Evolutionary conservation across 2,329 filamentous ascomycete genomes (phyloP), one percentile per base, ranked within the genome.

Genomic region (Helotiales sp.): DNA sequence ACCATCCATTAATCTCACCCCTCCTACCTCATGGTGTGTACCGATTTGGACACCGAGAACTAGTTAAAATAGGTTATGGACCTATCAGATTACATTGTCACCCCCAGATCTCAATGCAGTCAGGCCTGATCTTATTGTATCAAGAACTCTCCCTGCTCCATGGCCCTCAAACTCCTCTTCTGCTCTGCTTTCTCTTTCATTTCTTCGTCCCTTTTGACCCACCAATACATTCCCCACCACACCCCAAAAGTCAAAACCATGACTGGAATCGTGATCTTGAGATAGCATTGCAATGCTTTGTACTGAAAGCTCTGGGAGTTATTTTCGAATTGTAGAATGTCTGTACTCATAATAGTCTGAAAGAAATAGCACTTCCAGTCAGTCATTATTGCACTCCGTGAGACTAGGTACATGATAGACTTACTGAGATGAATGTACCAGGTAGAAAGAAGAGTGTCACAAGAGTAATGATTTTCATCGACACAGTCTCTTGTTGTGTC

Each of bases 371-470:
- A 5, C 22, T 34, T 42, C n/a, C 3, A 5, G 3, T 44, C 19
- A 30, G 38, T 22, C 24, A 27, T 15, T 34, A 24, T 24, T 31
- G 27, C 12, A 31, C 17, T 29, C n/a, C 36, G 31, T 19, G 13
- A 13, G n/a, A 2, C 5, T 30, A 2, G 27, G 36, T 4, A 25
- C 15, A 24, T 12, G 22, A 17, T 17, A 6, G 12, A 13, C 72
- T 64, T 68, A 76, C 75, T 8, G 73, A 74, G 7, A 77, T 72
- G 58, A 76, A 77, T 0, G 74, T 77, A 1, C 71, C 75, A 2
- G 75, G 75, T 0, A 77, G 63, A 54, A 76, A 77, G 54, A 77
- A 74, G 0, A 77, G 55, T 0, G 75, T 76, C 1, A 77, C 75
- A 0, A 73, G 61, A 0, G 75, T 77, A 50, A 77, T 77, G 13